These are phyloP conservation scores for Coemansia sp. DNA, from an alignment of 192 early-diverging fungal species.

Conservation along the genomic window DNA sequence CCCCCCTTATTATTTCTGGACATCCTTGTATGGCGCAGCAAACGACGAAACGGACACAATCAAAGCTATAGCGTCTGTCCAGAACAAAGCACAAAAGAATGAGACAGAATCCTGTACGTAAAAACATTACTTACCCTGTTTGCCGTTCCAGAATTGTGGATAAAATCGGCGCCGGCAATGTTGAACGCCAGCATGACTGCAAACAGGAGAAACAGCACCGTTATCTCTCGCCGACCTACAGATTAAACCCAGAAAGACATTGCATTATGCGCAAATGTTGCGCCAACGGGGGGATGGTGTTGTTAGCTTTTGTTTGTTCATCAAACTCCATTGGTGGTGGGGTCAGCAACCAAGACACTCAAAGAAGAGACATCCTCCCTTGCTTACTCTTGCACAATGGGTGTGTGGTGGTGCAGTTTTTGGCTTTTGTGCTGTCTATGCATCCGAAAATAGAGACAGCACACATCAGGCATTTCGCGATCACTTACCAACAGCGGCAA, in stretches of 20 bases:
- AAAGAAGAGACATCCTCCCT: too few species aligned
- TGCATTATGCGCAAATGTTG: too few species aligned
- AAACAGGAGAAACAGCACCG: slow-evolving; percentile 41
- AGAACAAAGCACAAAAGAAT: neutral
- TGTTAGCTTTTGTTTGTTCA: neutral
- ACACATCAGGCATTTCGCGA: slow-evolving; percentile 1
- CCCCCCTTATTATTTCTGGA: too few species aligned
- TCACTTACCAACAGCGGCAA: slow-evolving; percentile 56
- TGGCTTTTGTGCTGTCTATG: neutral
- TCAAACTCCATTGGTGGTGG: too few species aligned
- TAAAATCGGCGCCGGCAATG: slow-evolving; percentile 44
- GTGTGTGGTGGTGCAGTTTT: too few species aligned
- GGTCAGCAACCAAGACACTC: neutral
- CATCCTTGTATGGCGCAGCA: slow-evolving; percentile 3
- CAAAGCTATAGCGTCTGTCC: neutral
- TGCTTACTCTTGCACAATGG: neutral
- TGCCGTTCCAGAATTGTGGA: slow-evolving; percentile 21
- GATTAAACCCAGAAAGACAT: neutral
- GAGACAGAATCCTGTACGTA: neutral
- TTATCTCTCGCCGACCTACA: slow-evolving; percentile 57
- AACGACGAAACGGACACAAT: neutral
- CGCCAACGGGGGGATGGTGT: too few species aligned
- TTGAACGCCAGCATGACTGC: slow-evolving; percentile 46
- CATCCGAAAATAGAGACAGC: slow-evolving; percentile 6
- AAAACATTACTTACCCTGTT: slow-evolving; percentile 45